Evolutionary conservation across 441 rosid species (phyloP).

Genomic region (Bruguiera hainesii): DNA sequence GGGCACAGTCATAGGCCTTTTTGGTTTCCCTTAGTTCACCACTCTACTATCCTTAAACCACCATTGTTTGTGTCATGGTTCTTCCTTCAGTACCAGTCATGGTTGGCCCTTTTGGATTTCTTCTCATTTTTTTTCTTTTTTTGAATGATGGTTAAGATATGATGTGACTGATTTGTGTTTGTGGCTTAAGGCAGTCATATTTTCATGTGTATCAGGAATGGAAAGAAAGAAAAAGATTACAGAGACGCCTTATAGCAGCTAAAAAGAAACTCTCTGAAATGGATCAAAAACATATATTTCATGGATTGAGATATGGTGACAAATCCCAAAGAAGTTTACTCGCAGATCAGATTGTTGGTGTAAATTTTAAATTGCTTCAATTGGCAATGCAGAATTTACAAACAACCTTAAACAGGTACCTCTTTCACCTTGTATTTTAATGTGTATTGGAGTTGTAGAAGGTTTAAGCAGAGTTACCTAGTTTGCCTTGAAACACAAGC

Average conservation of each 20-base stretch:
- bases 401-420: constrained; percentile 55
- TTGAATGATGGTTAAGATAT: not conserved
- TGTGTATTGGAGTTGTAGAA: constrained; percentile 1
- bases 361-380: constrained; percentile 73
- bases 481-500: not conserved
- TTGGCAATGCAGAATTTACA: constrained; percentile 59
- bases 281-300: constrained; percentile 86
- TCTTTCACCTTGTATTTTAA: constrained; percentile 9
- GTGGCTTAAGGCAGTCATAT: constrained; percentile 5
- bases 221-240: constrained; percentile 80
- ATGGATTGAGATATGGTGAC: constrained; percentile 75
- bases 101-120: not conserved
- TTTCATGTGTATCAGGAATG: constrained; percentile 58
- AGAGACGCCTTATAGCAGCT: constrained; percentile 74
- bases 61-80: not conserved
- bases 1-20: not conserved
- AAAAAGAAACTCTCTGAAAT: constrained; percentile 77
- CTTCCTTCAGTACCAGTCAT: no score
- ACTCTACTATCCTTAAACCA: not conserved
- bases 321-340: constrained; percentile 65
- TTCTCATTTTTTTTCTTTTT: not conserved
- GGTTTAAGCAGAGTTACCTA: not conserved
- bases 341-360: constrained; percentile 60
- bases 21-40: not conserved
- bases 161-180: constrained; percentile 7